Evolutionary conservation across 352 stramenopile genomes (phyloP), one percentile per base, ranked within the genome.

Genomic region (Nothophytophthora sp.): DNA sequence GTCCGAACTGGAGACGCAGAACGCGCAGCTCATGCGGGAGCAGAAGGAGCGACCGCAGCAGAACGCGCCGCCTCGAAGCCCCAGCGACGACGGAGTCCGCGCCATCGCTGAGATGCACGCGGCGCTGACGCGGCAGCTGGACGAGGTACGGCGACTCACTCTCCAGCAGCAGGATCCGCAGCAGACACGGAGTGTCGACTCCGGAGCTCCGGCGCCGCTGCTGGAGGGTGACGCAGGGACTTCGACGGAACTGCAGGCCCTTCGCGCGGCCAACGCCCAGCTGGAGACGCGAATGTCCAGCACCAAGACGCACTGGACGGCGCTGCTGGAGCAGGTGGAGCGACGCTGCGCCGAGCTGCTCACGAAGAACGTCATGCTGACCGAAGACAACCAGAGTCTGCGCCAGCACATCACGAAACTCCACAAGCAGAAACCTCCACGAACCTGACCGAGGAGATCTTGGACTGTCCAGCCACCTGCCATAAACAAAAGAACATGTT

Each of bases 361-460:
- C 20, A 90, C 79, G 5, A 85, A 87, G 36, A 88, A 86, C 30
- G 75, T 83, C 24, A 90, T 91, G 77, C 58, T 91, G 6, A 64
- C 33, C 0, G 76, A 91, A 50, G 77, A 88, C 35, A 86, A 88
- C 25, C 48, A 70, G 15, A 63, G 73, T 23, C 58, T 88, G 13
- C 74, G 58, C 10, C 54, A 62, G 1, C 65, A 73, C 11, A 35
- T 90, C 15, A 78, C 13, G 12, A 61, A 60, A 20, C 30, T 37
- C 7, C 35, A 28, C 20, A 57, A 33, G 23, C 23, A 34, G 29
- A 48, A 50, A 30, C 16, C 28, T 25, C 46, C 36, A 11, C 46
- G 13, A 16, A 51, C n/a, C 35, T 55, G 32, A 62, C 27, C 27
- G 27, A 30, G 27, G n/a, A n/a, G n/a, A n/a, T n/a, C n/a, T n/a